Evolutionary conservation across 768 basidiomycete species (phyloP).

Genomic region (Leccinum disarticulatum): DNA sequence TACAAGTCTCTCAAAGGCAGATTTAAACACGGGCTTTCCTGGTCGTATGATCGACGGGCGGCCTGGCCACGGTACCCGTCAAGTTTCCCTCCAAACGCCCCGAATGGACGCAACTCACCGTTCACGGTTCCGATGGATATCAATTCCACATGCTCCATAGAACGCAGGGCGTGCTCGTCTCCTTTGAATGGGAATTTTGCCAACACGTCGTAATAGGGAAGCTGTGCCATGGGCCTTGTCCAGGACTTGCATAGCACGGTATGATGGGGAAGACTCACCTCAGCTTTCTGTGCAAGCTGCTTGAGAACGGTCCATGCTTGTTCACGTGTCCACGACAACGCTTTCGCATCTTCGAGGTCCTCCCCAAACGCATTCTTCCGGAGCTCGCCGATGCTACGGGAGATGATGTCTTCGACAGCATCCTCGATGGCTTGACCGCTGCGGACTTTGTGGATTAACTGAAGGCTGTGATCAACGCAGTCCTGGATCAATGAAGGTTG

Average conservation of each 20-base stretch:
- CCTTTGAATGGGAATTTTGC: conserved; percentile 89
- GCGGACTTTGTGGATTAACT: conserved; percentile 86
- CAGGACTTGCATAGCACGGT: conserved; percentile 23
- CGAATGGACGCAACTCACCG: conserved; percentile 41
- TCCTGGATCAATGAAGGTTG: neutral
- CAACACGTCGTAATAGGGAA: conserved; percentile 80
- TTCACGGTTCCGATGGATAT: conserved; percentile 78
- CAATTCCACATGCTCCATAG: conserved; percentile 87
- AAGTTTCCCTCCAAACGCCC: neutral
- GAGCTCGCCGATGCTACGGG: conserved; percentile 75
- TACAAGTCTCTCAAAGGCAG: conserved; percentile 80
- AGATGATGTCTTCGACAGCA: conserved; percentile 89
- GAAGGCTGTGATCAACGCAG: neutral
- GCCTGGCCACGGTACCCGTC: conserved; percentile 43
- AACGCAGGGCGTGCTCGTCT: conserved; percentile 76
- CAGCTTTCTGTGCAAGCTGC: conserved; percentile 59
- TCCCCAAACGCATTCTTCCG: conserved; percentile 93
- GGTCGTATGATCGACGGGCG: conserved; percentile 83
- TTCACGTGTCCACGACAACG: conserved; percentile 77
- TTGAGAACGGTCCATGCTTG: conserved; percentile 88
- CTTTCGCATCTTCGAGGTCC: conserved; percentile 84
- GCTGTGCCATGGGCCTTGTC: conserved; percentile 37
- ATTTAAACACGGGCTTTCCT: conserved; percentile 87
- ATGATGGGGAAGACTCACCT: conserved; percentile 44
- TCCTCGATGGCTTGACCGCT: conserved; percentile 70